Evolutionary conservation across 257 asterid species (phyloP), one percentile per base, ranked within the genome.

Genomic region (Solanum virginianum): DNA sequence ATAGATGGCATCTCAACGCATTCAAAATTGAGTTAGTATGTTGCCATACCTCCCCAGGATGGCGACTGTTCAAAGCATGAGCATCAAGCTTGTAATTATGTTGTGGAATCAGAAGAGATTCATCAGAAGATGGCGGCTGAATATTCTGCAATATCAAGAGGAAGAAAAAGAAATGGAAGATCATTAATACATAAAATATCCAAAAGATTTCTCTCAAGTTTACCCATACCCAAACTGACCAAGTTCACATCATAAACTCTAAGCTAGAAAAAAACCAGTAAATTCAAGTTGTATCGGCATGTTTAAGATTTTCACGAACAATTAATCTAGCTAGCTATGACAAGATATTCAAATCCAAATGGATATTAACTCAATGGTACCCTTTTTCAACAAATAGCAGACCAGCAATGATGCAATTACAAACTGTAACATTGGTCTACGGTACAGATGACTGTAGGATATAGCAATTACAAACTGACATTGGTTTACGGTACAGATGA

Each of bases 11-110:
- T 49, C 49, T 18, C 49, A 17, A 79, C 16, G 82, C 65, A 79
- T 53, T 53, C 63, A 75, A 75, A 72, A 72, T 72, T 18, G 82
- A 53, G 11, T 29, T 51, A 26, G 82, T 79, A 79, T 9, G 65
- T 79, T 57, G 56, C 20, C 53, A 68, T 95, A 97, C 98, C 98
- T 95, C 97, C 91, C 99, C 99, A 79, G 99, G 98, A 41, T 90
- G 98, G 82, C 98, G 98, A 86, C 92, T 89, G 91, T 94, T 95
- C 83, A 97, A 84, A 43, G 98, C 94, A 90, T 95, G 93, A 81
- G 87, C 97, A 90, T 97, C 99, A 60, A 97, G 97, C 93, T 92
- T 94, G 93, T 95, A 97, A 86, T 93, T 97, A 89, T 95, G 99
- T 83, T 97, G 99, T 79, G 98, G 98, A 89, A 95, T 94, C 88